Base-by-base conservation (phyloP, 257 asterid genomes). In the Ocimum tenuiflorum region DNA sequence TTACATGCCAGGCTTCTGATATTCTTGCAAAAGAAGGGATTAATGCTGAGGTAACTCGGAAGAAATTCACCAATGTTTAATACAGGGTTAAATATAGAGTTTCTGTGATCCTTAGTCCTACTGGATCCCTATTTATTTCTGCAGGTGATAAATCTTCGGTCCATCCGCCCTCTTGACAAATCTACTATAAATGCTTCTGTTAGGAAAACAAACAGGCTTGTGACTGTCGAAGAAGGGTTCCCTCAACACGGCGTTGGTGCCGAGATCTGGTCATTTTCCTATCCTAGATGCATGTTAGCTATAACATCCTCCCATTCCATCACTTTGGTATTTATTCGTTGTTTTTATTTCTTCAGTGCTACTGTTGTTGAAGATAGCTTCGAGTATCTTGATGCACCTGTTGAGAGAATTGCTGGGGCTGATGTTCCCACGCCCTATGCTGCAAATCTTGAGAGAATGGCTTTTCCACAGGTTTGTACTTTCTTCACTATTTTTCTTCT, bases 361-460 rank as follows among this genome's bases (percentile, higher is more conserved):
- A 57, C 86, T 23, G 94, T 88, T 68, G 77, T 86, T 8, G 96
- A 86, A 75, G 96, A 85, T 38, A 86, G 87, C 81, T 91, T 88
- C 20, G 80, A 75, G 35, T 81, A 85, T 77, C 95, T 91, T 33
- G 98, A 86, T 76, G 94, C 96, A 60, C 96, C 91, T 2, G 77
- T 88, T 41, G 95, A 91, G 86, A 86, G 96, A 86, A 91, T 88
- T 68, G 60, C 89, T 10, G 97, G 97, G 65, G 92, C 95, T 43
- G 96, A 91, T 77, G 96, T 89, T 31, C 95, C 92, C 33, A 85
- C 82, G 84, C 96, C 96, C 47, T 91, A 89, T n/a, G 95, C 96
- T 52, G 87, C 95, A 29, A 91, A 88, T 79, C 91, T 91, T 8
- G 98, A 91, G 83, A 82, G 95, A 68, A 17, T 83, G 79, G 98